Conservation (phyloP, 73 alveolate genomes). For the Tetrahymena thermophila region DNA sequence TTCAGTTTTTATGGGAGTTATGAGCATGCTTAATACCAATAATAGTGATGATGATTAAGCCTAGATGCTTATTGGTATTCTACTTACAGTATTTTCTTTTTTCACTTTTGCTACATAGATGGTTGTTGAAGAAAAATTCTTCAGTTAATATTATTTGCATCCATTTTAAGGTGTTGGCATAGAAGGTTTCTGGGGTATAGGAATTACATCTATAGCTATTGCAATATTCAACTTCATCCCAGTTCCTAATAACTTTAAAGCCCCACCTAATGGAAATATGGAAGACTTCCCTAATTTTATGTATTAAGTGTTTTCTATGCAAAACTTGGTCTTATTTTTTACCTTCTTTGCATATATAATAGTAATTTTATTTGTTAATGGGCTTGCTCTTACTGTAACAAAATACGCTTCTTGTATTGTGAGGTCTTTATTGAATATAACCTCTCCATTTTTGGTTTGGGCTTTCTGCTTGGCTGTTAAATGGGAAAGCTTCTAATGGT, state of each 20-base stretch:
- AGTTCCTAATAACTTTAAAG: constrained; percentile 34
- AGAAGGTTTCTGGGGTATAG: constrained; percentile 88
- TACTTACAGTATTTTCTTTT: constrained; percentile 30
- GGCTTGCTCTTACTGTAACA: constrained; percentile 71
- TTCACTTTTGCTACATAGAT: constrained; percentile 61
- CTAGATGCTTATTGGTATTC: not conserved
- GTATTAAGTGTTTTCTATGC: constrained; percentile 61
- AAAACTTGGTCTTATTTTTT: not conserved
- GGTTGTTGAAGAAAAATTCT: constrained; percentile 75
- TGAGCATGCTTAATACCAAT: constrained; percentile 27
- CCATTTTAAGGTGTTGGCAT: constrained; percentile 87
- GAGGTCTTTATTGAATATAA: constrained; percentile 67
- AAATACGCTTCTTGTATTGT: constrained; percentile 75
- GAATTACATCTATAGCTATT: constrained; percentile 53
- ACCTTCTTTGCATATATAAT: constrained; percentile 43
- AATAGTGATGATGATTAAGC: constrained; percentile 19
- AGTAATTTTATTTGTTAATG: constrained; percentile 62
- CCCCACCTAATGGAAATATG: constrained; percentile 8
- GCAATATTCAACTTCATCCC: constrained; percentile 54
- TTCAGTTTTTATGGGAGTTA: constrained; percentile 63
- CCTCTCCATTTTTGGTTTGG: constrained; percentile 85
- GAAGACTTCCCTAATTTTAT: constrained; percentile 45
- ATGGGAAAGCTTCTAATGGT: constrained; percentile 65
- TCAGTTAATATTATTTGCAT: constrained; percentile 62
- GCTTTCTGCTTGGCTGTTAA: constrained; percentile 61